These are phyloP conservation scores for Conringia planisiliqua DNA, from an alignment of 345 rosid species.

Conservation along the genomic window DNA sequence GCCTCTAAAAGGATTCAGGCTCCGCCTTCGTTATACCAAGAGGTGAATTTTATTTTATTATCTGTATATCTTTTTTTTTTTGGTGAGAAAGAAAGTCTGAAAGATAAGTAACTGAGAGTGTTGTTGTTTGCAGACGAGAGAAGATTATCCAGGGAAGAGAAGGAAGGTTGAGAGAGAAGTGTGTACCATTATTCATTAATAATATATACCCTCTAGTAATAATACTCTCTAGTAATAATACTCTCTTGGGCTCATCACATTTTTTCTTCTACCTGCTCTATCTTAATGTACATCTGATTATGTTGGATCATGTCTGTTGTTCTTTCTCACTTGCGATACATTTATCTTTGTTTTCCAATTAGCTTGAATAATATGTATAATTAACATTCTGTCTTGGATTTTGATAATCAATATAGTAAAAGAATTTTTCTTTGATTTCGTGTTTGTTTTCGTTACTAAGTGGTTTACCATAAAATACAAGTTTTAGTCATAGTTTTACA, in stretches of 20 bases:
- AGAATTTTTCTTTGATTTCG: not conserved
- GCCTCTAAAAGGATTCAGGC: conserved; percentile 83
- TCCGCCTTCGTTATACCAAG: conserved; percentile 49
- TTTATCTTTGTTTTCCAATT: not conserved
- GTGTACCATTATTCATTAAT: conserved; percentile 30
- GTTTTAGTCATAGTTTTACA: not conserved
- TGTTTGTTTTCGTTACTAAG: no score
- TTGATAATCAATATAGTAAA: not conserved
- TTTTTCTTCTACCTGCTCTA: not conserved
- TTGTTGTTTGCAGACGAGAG: conserved; percentile 18
- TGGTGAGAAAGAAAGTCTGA: not conserved
- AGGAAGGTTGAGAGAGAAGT: conserved; percentile 25
- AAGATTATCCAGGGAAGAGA: conserved; percentile 23
- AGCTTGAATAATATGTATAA: conserved; percentile 20
- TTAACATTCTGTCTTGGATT: not conserved
- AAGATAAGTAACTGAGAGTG: not conserved
- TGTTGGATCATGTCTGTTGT: conserved; percentile 23
- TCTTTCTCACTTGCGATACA: conserved; percentile 7
- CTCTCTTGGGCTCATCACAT: not conserved
- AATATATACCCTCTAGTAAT: no score
- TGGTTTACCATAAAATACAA: no score
- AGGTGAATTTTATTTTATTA: conserved; percentile 37
- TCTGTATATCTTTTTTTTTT: not conserved
- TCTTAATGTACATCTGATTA: conserved; percentile 16
- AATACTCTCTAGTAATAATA: not conserved